Percentiles rank a stretch among this genome's conserved stretches.
Conservation (phyloP, 768 basidiomycete genomes). For the Steccherinum ochraceum region DNA sequence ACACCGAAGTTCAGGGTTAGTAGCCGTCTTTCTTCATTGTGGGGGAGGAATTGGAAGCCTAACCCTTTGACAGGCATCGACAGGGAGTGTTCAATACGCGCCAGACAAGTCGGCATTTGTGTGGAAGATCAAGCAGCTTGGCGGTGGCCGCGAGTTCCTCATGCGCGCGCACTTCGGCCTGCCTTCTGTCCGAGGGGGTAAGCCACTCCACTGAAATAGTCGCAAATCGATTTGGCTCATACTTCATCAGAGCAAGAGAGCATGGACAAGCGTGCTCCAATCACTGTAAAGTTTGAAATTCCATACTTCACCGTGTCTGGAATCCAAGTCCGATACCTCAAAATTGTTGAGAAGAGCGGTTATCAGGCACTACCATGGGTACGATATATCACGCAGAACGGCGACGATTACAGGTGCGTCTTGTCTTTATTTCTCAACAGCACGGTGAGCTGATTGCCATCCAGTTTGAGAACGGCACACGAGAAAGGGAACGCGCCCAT, state of each 20-base stretch:
- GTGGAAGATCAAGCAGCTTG: constrained; percentile 99
- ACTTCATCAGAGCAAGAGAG: constrained; percentile 51
- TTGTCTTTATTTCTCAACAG: neutral
- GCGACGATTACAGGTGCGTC: constrained; percentile 81
- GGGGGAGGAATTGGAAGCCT: too few species aligned
- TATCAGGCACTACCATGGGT: constrained; percentile 98
- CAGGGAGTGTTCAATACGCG: constrained; percentile 93
- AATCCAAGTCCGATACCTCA: constrained; percentile 95
- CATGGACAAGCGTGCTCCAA: constrained; percentile 85
- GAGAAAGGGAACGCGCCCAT: constrained; percentile 71
- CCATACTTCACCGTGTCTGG: constrained; percentile 98
- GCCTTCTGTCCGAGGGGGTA: constrained; percentile 87
- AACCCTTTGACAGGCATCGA: constrained; percentile 63
- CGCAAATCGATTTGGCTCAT: neutral
- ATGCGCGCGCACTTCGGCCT: constrained; percentile 98
- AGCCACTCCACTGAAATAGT: constrained; percentile 28
- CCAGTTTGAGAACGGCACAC: constrained; percentile 63
- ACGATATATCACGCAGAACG: constrained; percentile 87
- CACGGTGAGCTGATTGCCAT: neutral
- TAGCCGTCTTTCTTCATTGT: too few species aligned
- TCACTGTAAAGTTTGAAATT: constrained; percentile 97
- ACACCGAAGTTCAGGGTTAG: constrained; percentile 93
- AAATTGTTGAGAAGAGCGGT: constrained; percentile 97
- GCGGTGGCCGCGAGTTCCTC: constrained; percentile 91
- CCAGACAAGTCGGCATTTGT: constrained; percentile 98